These are phyloP conservation scores for Penicillium brasilianum DNA, from an alignment of 2,329 filamentous ascomycete species.

Conservation along the genomic window DNA sequence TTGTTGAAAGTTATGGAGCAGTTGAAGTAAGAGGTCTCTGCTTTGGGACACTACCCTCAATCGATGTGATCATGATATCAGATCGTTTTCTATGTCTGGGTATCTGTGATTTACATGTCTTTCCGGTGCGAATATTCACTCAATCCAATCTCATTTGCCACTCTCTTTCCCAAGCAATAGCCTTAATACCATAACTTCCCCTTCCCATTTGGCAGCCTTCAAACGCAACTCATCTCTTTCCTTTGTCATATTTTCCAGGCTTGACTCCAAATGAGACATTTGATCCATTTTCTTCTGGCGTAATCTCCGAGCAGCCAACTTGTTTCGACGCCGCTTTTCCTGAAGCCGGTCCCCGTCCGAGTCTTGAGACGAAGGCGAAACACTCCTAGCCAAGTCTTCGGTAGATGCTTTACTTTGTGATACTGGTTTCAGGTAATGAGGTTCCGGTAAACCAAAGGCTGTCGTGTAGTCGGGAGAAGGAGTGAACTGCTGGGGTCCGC, in stretches of 20 bases:
- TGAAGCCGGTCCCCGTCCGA: conserved; percentile 11
- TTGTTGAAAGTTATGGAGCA: conserved; percentile 84
- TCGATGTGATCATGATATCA: background rate
- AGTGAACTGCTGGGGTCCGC: background rate
- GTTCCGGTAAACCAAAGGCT: background rate
- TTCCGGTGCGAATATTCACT: background rate
- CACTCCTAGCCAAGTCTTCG: background rate
- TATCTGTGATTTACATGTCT: background rate
- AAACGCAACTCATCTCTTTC: conserved; percentile 13
- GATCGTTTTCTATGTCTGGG: background rate
- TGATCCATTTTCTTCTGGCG: conserved; percentile 16
- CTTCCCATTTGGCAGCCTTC: conserved; percentile 16
- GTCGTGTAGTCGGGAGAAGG: background rate
- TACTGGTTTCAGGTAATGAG: background rate
- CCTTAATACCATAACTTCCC: conserved; percentile 13
- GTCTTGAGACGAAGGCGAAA: conserved; percentile 15
- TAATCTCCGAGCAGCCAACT: conserved; percentile 13
- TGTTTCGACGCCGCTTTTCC: conserved; percentile 15
- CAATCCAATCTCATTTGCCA: background rate
- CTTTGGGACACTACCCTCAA: too few relatives aligned
- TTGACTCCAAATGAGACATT: conserved; percentile 12
- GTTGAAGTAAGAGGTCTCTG: conserved; percentile 55
- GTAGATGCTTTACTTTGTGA: background rate
- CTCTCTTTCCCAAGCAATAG: conserved; percentile 10
- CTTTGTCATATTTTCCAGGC: conserved; percentile 11